phyloP scores from a whole-genome alignment of 768 basidiomycete species.

The Amanita molliuscula region DNA sequence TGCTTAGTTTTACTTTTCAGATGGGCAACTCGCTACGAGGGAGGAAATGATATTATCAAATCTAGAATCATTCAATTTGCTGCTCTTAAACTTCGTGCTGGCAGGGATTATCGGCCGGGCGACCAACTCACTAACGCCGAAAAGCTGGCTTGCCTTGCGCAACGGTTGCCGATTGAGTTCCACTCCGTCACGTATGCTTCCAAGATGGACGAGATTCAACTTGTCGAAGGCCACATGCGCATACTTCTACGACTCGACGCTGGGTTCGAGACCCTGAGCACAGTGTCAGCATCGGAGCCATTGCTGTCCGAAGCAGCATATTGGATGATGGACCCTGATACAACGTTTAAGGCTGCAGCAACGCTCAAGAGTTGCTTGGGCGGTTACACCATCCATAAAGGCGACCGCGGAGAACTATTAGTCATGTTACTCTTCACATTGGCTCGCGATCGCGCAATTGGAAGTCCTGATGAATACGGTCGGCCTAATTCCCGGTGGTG shows the following conservation, averaged over 20 bases:
- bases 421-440: slow-evolving; percentile 10
- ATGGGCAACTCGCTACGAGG: slow-evolving; percentile 1
- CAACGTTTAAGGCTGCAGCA: background rate
- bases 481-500: background rate
- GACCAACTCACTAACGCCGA: background rate
- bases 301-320: slow-evolving; percentile 17
- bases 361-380: background rate
- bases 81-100: background rate
- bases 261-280: slow-evolving; percentile 11
- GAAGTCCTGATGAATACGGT: background rate
- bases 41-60: background rate
- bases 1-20: background rate
- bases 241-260: slow-evolving; percentile 4
- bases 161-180: slow-evolving; percentile 2
- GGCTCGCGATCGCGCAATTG: slow-evolving; percentile 14
- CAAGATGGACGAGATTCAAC: background rate
- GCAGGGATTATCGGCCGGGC: background rate
- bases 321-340: slow-evolving; percentile 6
- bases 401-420: slow-evolving; percentile 15
- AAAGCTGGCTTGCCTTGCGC: background rate
- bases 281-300: slow-evolving; percentile 16
- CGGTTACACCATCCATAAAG: slow-evolving; percentile 11
- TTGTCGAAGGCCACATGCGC: slow-evolving; percentile 15
- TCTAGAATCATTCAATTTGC: slow-evolving; percentile 1
- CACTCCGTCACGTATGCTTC: background rate